Evolutionary conservation across 1,284 basidiomycete species (phyloP).

Genomic region (Sutorius eximius): DNA sequence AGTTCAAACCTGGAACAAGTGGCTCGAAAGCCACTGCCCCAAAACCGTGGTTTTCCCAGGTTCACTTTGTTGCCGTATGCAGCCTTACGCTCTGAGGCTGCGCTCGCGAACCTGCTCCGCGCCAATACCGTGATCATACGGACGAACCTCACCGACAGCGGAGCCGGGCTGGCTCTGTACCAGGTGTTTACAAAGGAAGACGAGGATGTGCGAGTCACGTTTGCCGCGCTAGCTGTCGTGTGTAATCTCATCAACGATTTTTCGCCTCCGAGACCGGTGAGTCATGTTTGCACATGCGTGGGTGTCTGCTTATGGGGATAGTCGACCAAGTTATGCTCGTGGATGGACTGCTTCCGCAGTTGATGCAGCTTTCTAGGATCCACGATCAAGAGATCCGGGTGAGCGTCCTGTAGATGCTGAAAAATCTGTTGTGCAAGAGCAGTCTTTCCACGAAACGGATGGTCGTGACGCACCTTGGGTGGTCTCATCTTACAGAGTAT

Average conservation of each 20-base stretch:
- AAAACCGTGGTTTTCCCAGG: constrained; percentile 26
- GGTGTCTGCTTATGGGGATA: neutral
- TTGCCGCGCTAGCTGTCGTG: constrained; percentile 72
- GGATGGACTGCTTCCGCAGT: constrained; percentile 60
- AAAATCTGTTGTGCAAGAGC: constrained; percentile 72
- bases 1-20: too few species aligned
- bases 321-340: constrained; percentile 46
- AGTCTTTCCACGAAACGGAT: constrained; percentile 55
- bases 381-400: constrained; percentile 58
- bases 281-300: constrained; percentile 27
- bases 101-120: constrained; percentile 55
- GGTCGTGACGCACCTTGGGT: constrained; percentile 66
- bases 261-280: constrained; percentile 72
- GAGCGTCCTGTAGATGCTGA: constrained; percentile 79
- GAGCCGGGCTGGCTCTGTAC: constrained; percentile 71
- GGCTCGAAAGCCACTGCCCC: too few species aligned
- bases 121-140: constrained; percentile 70
- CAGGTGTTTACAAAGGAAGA: constrained; percentile 54
- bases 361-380: constrained; percentile 56
- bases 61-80: neutral
- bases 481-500: constrained; percentile 54
- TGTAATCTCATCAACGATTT: constrained; percentile 88
- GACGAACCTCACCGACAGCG: constrained; percentile 82
- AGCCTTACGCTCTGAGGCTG: constrained; percentile 54
- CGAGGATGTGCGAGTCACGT: constrained; percentile 71